Evolutionary conservation across 306 rosid genomes (phyloP), one percentile per base, ranked within the genome.

Genomic region (Senna tora): DNA sequence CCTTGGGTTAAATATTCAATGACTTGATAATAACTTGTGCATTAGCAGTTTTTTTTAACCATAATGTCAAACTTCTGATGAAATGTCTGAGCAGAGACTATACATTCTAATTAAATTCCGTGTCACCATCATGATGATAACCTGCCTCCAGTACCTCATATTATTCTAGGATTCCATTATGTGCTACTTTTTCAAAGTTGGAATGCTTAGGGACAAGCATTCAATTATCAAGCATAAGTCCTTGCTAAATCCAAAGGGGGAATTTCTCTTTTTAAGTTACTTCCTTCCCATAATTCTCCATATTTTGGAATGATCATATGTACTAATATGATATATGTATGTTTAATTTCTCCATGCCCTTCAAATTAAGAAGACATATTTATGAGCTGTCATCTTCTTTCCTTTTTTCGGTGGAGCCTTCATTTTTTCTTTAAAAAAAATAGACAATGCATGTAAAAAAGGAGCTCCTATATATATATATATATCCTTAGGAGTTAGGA

Each of bases 101-200:
- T 41, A 39, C 71, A 58, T 25, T 71, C 59, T 42, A 71, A 72
- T 76, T 51, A 15, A 69, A 46, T 50, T 77, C 17, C 20, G 33
- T 46, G 86, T 82, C 86, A 73, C 62, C 47, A 82, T 77, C 86
- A 65, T 28, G 65, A 28, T 22, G 39, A 58, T 77, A 74, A 69
- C 56, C 62, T 62, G 70, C 71, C n/a, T n/a, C n/a, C n/a, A n/a
- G n/a, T n/a, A 58, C 75, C 67, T 52, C 50, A 52, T 61, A 56
- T 58, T 33, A 3, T 36, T 80, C 20, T 58, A 53, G 74, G 71
- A 58, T 67, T 49, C 66, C 67, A 39, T 76, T 9, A 72, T 67
- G 65, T 19, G 34, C 41, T 50, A 5, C 43, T 67, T 81, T 79
- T 51, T 52, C 77, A 42, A 22, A 43, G 20, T 4, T 75, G 28